Evolutionary conservation across 2,329 filamentous ascomycete genomes (phyloP), one percentile per base, ranked within the genome.

Genomic region (Ilyonectria robusta): DNA sequence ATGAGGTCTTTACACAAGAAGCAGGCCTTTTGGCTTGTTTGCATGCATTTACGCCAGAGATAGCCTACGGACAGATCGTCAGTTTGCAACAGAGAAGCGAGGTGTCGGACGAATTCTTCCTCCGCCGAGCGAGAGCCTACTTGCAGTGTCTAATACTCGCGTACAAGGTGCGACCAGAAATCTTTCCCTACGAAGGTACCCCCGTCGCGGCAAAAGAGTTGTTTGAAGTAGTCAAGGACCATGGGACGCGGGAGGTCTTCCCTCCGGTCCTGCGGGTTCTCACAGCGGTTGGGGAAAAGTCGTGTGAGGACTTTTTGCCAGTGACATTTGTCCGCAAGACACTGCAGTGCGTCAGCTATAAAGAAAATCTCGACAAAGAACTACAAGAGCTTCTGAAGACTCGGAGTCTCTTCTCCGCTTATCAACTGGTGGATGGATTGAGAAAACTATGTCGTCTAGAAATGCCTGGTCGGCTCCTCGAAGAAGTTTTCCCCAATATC

Each of bases 81-180:
- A 23, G 35, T 26, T 42, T 66, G 37, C 47, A 44, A n/a, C 26
- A 33, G 50, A 51, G 57, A 37, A 61, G 57, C 37, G 46, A 65
- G 33, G 42, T 50, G 40, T 23, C 42, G 5, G 51, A 55, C 6
- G 51, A 46, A 13, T 59, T 62, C 13, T 61, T 69, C 8, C 47
- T 61, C 13, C 47, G 55, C 29, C 60, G 61, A 15, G 57, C 59
- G 15, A 56, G 65, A 54, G 56, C 60, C 10, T 69, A 69, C 35
- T 42, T 69, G 21, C 67, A 69, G 59, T 65, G 66, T 6, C 42
- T 69, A 6, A 44, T 69, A 4, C 17, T 67, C 9, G 67, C 61
- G 23, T 59, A 47, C 19, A 19, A 26, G 19, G 53, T 59, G n/a
- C 60, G 58, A 21, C 23, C 23, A 1, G 63, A 62, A 17, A 9